Evolutionary conservation across 208 protist genomes (phyloP).

Genomic region (Trypanosoma avium): DNA sequence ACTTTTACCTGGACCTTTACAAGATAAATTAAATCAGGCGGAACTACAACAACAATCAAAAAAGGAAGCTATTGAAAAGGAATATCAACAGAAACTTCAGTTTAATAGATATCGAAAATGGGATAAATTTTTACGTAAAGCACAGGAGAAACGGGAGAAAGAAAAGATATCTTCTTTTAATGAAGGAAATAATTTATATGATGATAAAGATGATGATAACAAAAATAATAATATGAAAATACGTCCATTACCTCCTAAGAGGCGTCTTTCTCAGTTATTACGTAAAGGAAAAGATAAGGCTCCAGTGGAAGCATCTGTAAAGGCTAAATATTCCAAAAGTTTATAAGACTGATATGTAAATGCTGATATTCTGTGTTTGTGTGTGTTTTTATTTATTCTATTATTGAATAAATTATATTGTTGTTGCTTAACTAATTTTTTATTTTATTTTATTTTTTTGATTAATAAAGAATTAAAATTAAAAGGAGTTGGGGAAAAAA

Average conservation of each 20-base stretch:
- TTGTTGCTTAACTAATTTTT: too few relatives aligned
- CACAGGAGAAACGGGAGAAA: slow-evolving; percentile 47
- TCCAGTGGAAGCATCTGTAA: slow-evolving; percentile 42
- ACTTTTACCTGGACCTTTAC: slow-evolving; percentile 61
- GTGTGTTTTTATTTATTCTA: slow-evolving; percentile 20
- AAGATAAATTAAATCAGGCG: slow-evolving; percentile 63
- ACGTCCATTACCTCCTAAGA: slow-evolving; percentile 53
- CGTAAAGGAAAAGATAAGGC: slow-evolving; percentile 59
- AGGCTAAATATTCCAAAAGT: slow-evolving; percentile 53
- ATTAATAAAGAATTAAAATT: too few relatives aligned
- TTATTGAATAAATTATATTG: too few relatives aligned
- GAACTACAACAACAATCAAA: slow-evolving; percentile 47
- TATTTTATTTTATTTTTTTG: too few relatives aligned
- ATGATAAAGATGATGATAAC: slow-evolving; percentile 18
- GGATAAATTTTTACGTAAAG: slow-evolving; percentile 62
- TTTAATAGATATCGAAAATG: slow-evolving; percentile 76
- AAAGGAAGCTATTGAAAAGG: slow-evolving; percentile 52
- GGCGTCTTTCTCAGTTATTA: slow-evolving; percentile 67
- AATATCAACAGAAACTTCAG: slow-evolving; percentile 59
- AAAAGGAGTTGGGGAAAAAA: too few relatives aligned
- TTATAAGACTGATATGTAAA: too few relatives aligned
- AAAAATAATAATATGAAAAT: slow-evolving; percentile 23
- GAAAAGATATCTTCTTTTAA: too few relatives aligned
- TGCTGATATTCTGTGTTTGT: not conserved
- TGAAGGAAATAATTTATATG: slow-evolving; percentile 7